Evolutionary conservation across 192 early-diverging fungal species (phyloP), one percentile per base, ranked within the genome.

Genomic region (Coemansia nantahalensis): DNA sequence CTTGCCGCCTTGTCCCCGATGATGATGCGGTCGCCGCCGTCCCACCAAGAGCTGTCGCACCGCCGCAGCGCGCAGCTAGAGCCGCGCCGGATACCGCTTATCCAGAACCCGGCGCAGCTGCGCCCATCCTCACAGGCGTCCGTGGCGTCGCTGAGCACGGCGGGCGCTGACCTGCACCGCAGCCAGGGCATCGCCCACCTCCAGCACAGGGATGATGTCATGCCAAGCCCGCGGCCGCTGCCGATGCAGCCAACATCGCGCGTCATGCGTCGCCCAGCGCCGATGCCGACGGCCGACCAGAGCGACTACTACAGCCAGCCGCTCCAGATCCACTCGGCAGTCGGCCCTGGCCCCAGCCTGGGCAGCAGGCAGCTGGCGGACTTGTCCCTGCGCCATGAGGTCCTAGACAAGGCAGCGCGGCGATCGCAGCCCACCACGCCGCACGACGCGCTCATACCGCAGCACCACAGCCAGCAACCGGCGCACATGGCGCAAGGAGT

Each of bases 381-480:
- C 26, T 22, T 48, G 32, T 65, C 62, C 4, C 48, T 72, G 28
- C 45, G 68, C 18, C 68, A 72, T 24, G 68, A 72, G 49, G 68
- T 72, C 6, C 45, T 72, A 16, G 68, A 65, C 53, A 72, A 65
- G 40, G 49, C 53, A 18, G 68, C 62, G n/a, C 68, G 68, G 35
- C 54, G 45, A 16, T 72, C 68, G 30, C 68, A 72, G 57, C 68
- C 68, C 15, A 40, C 51, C 7, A 72, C 68, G 16, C 68, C 68
- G 15, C 56, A 48, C 23, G 68, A 72, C 32, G 36, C 18, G 10
- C 51, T 59, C 4, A 28, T 41, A 8, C 53, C 51, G 7, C 21
- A 45, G 4, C 39, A 62, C 17, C 57, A 48, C 62, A 48, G 18
- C 9, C 51, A 56, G 8, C 62, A 45, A 2, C 45, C 58, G 28